A percentile compares a stretch with the other conserved stretches of the same genome.
Conservation (phyloP, 164 flowering plant species). For the Protea cynaroides region DNA sequence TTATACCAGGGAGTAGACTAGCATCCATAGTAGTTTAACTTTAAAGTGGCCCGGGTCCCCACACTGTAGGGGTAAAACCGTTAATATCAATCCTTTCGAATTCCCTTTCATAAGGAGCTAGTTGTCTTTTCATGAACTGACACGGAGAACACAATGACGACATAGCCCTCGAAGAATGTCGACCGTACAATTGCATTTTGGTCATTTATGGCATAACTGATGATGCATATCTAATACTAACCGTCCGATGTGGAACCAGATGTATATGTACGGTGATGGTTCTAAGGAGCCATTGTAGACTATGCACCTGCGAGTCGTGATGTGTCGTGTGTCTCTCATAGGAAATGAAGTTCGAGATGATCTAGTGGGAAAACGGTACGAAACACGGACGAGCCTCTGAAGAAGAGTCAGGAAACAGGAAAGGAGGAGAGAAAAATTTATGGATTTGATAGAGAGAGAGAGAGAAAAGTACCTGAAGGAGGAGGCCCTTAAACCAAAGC, state of each 20-base stretch:
- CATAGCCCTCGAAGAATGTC: background rate
- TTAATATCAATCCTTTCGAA: background rate
- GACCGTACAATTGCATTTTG: too few species aligned
- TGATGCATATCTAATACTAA: background rate
- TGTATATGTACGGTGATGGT: background rate
- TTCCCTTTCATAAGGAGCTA: background rate
- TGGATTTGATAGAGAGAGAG: background rate
- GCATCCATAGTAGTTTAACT: background rate
- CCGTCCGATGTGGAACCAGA: background rate
- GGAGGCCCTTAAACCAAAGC: conserved; percentile 2
- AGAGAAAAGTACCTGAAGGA: background rate
- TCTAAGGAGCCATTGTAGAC: background rate
- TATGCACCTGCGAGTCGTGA: background rate
- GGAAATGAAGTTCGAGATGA: background rate
- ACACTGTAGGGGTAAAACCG: background rate
- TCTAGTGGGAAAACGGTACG: conserved; percentile 1
- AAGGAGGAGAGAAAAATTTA: background rate
- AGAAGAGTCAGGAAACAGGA: background rate
- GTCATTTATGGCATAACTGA: too few species aligned
- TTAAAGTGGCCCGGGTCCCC: too few species aligned
- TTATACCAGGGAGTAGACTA: background rate
- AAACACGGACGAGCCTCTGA: conserved; percentile 7
- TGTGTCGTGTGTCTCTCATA: background rate
- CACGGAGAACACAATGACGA: background rate
- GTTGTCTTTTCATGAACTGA: too few species aligned